Evolutionary conservation across 2,329 filamentous ascomycete species (phyloP).

Genomic region (Cytospora piceicola): DNA sequence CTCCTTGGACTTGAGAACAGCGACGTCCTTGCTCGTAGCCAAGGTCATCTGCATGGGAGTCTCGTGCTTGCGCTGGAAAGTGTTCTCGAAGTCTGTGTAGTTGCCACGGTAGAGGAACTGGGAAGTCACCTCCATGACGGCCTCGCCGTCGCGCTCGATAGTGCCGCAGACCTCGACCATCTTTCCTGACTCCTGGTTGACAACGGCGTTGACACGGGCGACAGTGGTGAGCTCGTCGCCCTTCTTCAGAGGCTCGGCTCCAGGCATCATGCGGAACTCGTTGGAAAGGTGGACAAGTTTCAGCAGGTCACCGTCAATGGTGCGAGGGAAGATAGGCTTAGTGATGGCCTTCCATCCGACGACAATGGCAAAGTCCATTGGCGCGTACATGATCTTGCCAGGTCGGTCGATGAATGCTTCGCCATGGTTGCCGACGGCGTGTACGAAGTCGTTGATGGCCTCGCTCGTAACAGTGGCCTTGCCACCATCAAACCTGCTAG

Average conservation of each 20-base stretch:
- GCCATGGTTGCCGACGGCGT: conserved; percentile 95
- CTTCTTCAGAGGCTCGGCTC: conserved; percentile 92
- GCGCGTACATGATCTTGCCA: conserved; percentile 90
- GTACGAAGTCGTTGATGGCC: conserved; percentile 98
- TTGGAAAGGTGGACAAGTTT: conserved; percentile 98
- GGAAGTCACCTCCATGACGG: conserved; percentile 98
- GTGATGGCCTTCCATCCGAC: conserved; percentile 99
- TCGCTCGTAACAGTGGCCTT: conserved; percentile 84
- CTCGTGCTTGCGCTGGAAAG: conserved; percentile 96
- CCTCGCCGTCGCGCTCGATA: conserved; percentile 78
- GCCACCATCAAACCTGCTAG: conserved; percentile 88
- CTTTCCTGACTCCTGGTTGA: conserved; percentile 98
- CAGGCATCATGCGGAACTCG: conserved; percentile 96
- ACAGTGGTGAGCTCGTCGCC: conserved; percentile 91
- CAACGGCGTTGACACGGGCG: conserved; percentile 93
- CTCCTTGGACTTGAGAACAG: conserved; percentile 92
- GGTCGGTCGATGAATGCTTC: conserved; percentile 96
- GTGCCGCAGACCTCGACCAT: conserved; percentile 99
- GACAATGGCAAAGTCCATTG: conserved; percentile 99
- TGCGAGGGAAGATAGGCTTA: conserved; percentile 97
- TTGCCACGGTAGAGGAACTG: conserved; percentile 95
- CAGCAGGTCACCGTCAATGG: conserved; percentile 92
- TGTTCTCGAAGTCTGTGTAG: conserved; percentile 95
- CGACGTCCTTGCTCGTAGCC: conserved; percentile 85
- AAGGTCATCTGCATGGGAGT: conserved; percentile 93